Base-by-base conservation (phyloP, 2,329 filamentous ascomycete genomes). In the Aspergillus novofumigatus region DNA sequence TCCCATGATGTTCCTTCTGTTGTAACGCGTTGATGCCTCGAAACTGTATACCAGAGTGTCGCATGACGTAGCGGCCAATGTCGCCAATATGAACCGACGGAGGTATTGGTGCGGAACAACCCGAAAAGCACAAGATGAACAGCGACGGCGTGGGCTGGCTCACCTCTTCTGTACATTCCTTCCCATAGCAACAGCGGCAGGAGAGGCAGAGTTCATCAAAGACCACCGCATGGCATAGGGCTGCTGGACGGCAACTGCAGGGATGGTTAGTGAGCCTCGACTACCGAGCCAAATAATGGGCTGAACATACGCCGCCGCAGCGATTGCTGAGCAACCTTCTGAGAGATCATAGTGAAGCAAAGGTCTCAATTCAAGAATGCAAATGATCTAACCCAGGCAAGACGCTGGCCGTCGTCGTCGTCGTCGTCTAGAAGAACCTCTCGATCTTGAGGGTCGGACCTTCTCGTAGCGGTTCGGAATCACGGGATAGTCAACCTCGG, bases 261-360 rank as follows among this genome's bases (percentile, higher is more conserved):
- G 59, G 49, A 55, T 32, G 47, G 65, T 68, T 63, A 69, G 65
- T 55, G 62, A 53, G 53, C 57, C 56, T 61, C 55, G 64, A 64
- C 63, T 57, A 52, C 56, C 45, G 32, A 28, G 6, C 28, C 41
- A 17, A 38, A 17, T 26, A n/a, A 14, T 53, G 49, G 49, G 29
- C 28, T 44, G 41, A 23, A 74, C 77, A 62, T 79, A 81, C 78
- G 70, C 69, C 78, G 77, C 70, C 77, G 74, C 67, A 78, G 69
- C 59, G 77, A 77, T 64, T 76, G 75, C 65, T 80, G 77, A 55
- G 74, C 72, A 68, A 78, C 67, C 69, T 78, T 77, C 64, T 79
- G 77, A 54, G 76, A 76, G 64, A 79, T 70, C 78, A 81, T 79
- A 49, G 56, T 76, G 69, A 55, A 25, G 32, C 26, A 20, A 47